A percentile compares a stretch with the other conserved stretches of the same genome.
Evolutionary conservation across 257 asterid species (phyloP).

Genomic region (Mentha longifolia): DNA sequence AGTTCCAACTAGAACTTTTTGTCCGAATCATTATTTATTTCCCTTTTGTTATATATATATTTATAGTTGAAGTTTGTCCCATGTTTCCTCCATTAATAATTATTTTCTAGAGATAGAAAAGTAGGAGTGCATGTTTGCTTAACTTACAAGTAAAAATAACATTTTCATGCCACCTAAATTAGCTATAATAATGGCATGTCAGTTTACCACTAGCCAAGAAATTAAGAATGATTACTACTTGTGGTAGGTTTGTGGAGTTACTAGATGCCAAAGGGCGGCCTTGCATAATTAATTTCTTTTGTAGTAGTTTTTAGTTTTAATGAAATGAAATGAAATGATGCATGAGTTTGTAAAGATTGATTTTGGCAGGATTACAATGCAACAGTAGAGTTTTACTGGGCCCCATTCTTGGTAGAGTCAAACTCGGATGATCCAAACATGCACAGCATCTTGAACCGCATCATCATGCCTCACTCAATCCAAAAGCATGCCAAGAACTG

Average conservation of each 20-base stretch:
- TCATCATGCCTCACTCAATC: conserved; percentile 85
- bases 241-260: neutral
- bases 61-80: neutral
- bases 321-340: too few relatives aligned
- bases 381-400: conserved; percentile 90
- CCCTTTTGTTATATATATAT: neutral
- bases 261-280: neutral
- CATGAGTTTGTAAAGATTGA: too few relatives aligned
- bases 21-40: conserved; percentile 22
- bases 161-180: neutral
- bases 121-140: conserved; percentile 28
- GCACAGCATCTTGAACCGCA: conserved; percentile 83
- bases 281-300: too few relatives aligned
- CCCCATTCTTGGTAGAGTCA: conserved; percentile 86
- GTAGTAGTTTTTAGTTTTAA: too few relatives aligned
- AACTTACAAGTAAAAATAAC: conserved; percentile 17
- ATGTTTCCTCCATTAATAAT: neutral
- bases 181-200: neutral
- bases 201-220: neutral
- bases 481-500: conserved; percentile 71
- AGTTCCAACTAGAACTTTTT: neutral
- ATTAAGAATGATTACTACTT: neutral
- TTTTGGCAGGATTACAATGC: conserved; percentile 75
- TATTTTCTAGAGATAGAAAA: conserved; percentile 14
- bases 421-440: conserved; percentile 80